Percentiles rank a stretch among this genome's conserved stretches.
Conservation (phyloP, 106 monocot genomes). For the Dendrobium catenatum region DNA sequence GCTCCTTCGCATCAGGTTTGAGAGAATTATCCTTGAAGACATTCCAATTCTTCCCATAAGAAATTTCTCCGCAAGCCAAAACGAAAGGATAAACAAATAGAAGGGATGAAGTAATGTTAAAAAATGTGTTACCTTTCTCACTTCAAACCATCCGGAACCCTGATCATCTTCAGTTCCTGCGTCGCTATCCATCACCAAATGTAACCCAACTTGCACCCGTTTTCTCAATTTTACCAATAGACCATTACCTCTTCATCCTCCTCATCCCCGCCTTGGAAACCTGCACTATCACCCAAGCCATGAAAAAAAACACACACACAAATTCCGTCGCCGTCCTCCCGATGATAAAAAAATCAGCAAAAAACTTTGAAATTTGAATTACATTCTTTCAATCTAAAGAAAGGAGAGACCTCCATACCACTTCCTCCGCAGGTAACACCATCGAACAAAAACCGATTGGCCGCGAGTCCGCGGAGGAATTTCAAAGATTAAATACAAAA, state of each 20-base stretch:
- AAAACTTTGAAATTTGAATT: not conserved
- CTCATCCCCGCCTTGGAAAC: not conserved
- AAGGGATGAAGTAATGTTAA: not conserved
- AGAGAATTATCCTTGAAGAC: too few relatives aligned
- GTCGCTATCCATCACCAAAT: conserved; percentile 39
- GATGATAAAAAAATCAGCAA: not conserved
- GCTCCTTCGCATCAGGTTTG: not conserved
- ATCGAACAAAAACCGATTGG: not conserved
- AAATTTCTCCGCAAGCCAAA: not conserved
- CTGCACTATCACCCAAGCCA: not conserved
- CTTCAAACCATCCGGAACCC: conserved; percentile 77
- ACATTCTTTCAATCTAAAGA: not conserved
- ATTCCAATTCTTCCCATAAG: not conserved
- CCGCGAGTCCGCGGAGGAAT: not conserved
- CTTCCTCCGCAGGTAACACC: not conserved
- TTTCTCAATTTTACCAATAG: conserved; percentile 1
- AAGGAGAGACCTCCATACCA: not conserved
- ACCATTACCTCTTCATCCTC: not conserved
- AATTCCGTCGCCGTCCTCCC: not conserved
- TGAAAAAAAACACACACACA: not conserved
- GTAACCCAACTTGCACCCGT: not conserved
- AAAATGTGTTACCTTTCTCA: conserved; percentile 58
- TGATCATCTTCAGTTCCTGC: conserved; percentile 45
- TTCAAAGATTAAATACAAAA: not conserved
- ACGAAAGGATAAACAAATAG: not conserved